Base-by-base conservation (phyloP, 225 moss, liverwort and hornwort genomes). In the Bryoerythrophyllum caledonicum region DNA sequence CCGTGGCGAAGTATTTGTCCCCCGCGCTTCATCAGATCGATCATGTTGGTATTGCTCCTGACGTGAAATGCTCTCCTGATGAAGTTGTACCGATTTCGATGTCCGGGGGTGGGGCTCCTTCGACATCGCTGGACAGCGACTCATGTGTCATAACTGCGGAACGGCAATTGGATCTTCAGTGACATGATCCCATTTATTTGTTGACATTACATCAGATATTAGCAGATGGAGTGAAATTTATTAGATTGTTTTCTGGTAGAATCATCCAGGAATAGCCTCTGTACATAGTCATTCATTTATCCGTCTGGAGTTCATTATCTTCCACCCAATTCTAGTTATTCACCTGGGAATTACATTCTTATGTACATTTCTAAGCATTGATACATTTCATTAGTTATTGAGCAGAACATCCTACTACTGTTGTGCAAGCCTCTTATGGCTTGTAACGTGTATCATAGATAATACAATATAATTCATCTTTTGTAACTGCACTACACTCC, bases 1-100 rank as follows among this genome's bases (percentile, higher is more conserved):
- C 97, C 15, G 97, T 99, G 68, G 97, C 97, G 62, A 99, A 95
- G 76, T 99, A 99, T 78, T 76, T 99, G 75, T 99, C 97, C 32
- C 97, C 97, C 13, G 83, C 86, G 26, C 84, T 94, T 62, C 93
- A 95, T 75, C 92, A 91, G 76, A 99, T 99, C 59, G 97, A 99
- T 75, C 94, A 80, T 67, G 82, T 95, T 9, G 97, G 97, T 15
- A 94, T 99, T 64, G 91, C 90, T 34, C 97, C 97, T 24, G 97
- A 99, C 59, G 88, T 99, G 83, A 94, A 93, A 77, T 99, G 97
- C 85, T 84, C 55, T 63, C 86, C 82, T 4, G 90, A 93, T 23
- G 87, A 88, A 58, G 67, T 84, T 20, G 3, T 83, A 23, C 76
- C 89, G 9, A 67, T 86, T 27, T 77, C 83, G 8, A 17, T 54